Evolutionary conservation across 2,329 filamentous ascomycete species (phyloP).

Genomic region (Pestalotiopsis sp.): DNA sequence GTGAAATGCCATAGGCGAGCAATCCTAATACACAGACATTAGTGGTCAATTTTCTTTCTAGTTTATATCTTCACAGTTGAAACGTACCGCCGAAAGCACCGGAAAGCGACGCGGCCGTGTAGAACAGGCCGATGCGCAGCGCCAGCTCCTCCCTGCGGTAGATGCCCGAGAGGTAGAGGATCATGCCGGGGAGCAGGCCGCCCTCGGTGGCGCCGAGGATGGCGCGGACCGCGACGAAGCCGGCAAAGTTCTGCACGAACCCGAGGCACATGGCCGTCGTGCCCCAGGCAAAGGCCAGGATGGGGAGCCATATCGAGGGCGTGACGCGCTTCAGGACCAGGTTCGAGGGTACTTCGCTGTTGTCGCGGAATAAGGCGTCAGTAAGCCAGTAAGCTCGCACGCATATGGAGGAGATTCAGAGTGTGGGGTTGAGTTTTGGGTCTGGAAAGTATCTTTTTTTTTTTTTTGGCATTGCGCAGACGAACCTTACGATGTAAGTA

Average conservation of each 20-base stretch:
- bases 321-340: conserved; percentile 64
- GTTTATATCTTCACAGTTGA: not conserved
- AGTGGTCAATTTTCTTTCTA: not conserved
- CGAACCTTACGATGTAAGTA: conserved; percentile 62
- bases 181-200: conserved; percentile 68
- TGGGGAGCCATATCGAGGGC: conserved; percentile 62
- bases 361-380: not conserved
- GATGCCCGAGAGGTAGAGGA: conserved; percentile 67
- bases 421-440: not conserved
- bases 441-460: not conserved
- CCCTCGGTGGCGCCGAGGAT: conserved; percentile 67
- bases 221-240: conserved; percentile 64
- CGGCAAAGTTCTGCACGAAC: conserved; percentile 54
- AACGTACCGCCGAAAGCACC: conserved; percentile 62
- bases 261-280: conserved; percentile 60
- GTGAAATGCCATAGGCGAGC: conserved; percentile 61
- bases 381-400: no score
- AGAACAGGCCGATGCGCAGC: conserved; percentile 68
- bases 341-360: conserved; percentile 66
- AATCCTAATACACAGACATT: conserved; percentile 39
- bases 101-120: conserved; percentile 67
- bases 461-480: conserved; percentile 7
- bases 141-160: conserved; percentile 64
- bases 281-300: conserved; percentile 61
- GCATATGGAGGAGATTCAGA: not conserved